These are phyloP conservation scores for Pseudoneurospora amorphoporcata DNA, from an alignment of 495 filamentous ascomycete species.

Conservation along the genomic window DNA sequence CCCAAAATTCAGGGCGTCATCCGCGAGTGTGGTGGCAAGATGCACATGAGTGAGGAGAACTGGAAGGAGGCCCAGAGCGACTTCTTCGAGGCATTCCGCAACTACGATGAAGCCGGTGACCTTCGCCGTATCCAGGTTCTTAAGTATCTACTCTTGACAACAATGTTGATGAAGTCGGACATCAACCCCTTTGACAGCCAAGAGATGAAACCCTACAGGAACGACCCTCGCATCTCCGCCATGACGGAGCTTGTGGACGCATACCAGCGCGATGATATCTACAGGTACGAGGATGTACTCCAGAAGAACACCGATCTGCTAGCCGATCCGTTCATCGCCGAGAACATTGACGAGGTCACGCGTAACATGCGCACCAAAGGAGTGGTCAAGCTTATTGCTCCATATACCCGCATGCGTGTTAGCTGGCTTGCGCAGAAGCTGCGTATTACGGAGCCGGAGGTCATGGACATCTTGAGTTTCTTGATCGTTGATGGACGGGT, in stretches of 20 bases:
- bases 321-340: constrained; percentile 89
- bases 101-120: constrained; percentile 96
- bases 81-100: constrained; percentile 97
- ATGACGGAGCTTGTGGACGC: constrained; percentile 97
- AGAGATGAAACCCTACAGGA: constrained; percentile 98
- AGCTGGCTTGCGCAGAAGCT: constrained; percentile 77
- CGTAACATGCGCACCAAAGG: constrained; percentile 97
- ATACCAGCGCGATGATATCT: constrained; percentile 92
- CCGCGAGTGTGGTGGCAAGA: constrained; percentile 96
- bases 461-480: constrained; percentile 86
- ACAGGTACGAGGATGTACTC: constrained; percentile 77
- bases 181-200: constrained; percentile 99
- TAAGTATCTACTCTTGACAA: constrained; percentile 92
- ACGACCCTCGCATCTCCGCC: constrained; percentile 83
- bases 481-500: constrained; percentile 84
- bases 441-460: constrained; percentile 72
- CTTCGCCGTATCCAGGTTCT: constrained; percentile 93
- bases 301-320: constrained; percentile 83
- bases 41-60: constrained; percentile 99
- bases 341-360: constrained; percentile 98
- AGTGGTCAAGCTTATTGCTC: constrained; percentile 84
- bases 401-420: constrained; percentile 86
- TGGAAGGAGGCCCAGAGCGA: constrained; percentile 96
- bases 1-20: constrained; percentile 99
- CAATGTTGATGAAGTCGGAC: constrained; percentile 98